Evolutionary conservation across 2,329 filamentous ascomycete species (phyloP), one percentile per base, ranked within the genome.

Genomic region (Monosporascus sp.): DNA sequence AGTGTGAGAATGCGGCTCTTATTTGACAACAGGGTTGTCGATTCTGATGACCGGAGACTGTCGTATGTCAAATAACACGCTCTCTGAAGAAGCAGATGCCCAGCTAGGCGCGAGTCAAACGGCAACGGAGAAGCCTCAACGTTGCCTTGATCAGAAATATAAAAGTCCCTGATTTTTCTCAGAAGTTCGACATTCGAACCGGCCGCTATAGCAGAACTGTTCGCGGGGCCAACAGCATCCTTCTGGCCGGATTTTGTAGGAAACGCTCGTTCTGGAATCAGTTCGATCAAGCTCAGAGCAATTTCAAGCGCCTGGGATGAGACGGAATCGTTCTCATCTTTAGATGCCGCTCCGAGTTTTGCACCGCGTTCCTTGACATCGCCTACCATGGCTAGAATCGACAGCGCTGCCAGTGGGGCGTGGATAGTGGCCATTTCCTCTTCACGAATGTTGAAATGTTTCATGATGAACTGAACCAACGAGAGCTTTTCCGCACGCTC

Each of bases 391-490:
- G 73, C 75, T 35, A 79, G 71, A 26, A 88, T 75, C 3, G 85
- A 82, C n/a, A 95, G 70, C 2, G 85, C 79, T 51, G 88, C 80
- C 28, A 95, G 72, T 37, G 93, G 93, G 31, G 92, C 88, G 71
- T 97, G 93, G 22, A 89, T 75, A 2, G 88, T 83, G 17, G 96
- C 72, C 93, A 99, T 97, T 66, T 99, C 95, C 69, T 97, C 94
- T 71, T 99, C 94, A 51, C 87, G 84, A 49, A 97, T 82, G 68
- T 97, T 97, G 77, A 99, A 99, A 61, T 93, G 87, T 5, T 81
- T 74, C 58, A 97, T 74, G 51, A 97, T 86, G 69, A 97, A 99
- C 56, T 81, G 82, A 51, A 92, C 85, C 43, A 97, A 77, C 20
- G 82, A 80, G 51, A 97, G 75, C 56, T 87, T 86, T 52, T 82